Conservation (phyloP, 352 stramenopile genomes). For the Phytophthora chlamydospora region DNA sequence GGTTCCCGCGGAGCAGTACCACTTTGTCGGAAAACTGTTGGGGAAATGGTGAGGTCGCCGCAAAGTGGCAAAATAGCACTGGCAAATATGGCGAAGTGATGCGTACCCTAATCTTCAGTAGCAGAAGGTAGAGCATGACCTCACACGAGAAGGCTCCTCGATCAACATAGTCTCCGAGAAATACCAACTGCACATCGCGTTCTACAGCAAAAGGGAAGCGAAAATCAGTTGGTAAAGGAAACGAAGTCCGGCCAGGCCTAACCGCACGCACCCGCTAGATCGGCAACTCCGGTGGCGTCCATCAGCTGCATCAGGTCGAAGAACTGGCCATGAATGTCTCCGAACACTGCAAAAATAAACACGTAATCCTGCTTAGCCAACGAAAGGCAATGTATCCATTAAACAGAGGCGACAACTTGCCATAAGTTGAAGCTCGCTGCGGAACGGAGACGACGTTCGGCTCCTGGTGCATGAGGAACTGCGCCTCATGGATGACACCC, state of each 20-base stretch:
- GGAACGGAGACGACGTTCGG: constrained; percentile 62
- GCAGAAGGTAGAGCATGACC: constrained; percentile 80
- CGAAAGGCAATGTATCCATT: constrained; percentile 20
- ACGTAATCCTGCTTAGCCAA: constrained; percentile 9
- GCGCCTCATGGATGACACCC: constrained; percentile 68
- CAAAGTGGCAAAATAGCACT: not conserved
- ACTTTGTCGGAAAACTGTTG: constrained; percentile 63
- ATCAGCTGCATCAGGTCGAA: constrained; percentile 75
- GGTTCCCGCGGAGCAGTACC: constrained; percentile 76
- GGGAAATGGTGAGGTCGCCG: constrained; percentile 2
- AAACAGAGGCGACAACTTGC: constrained; percentile 7
- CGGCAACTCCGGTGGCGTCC: constrained; percentile 45
- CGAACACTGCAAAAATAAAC: constrained; percentile 61
- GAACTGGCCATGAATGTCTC: constrained; percentile 85
- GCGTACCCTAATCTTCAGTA: constrained; percentile 63
- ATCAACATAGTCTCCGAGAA: constrained; percentile 84
- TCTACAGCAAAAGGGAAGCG: constrained; percentile 17
- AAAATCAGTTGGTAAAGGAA: not conserved
- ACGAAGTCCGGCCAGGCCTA: not conserved
- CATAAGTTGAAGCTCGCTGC: constrained; percentile 34
- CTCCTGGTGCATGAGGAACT: constrained; percentile 64
- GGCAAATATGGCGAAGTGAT: not conserved
- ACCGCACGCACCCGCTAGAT: constrained; percentile 38
- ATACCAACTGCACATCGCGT: constrained; percentile 63
- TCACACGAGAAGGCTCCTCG: constrained; percentile 83